Conservation (phyloP, 1,284 basidiomycete species). For the Papiliotrema flavescens region DNA sequence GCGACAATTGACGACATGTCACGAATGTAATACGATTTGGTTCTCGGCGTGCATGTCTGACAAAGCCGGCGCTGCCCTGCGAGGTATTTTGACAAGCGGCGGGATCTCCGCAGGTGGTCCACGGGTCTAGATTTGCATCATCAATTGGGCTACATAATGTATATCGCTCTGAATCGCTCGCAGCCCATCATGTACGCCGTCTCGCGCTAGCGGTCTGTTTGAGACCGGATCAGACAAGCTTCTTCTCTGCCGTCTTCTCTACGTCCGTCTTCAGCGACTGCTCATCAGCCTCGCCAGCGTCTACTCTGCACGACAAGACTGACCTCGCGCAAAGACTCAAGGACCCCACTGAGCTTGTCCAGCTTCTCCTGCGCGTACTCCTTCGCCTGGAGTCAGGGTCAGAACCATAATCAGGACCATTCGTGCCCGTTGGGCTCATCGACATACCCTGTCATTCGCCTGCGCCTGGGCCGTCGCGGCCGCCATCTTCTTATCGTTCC, state of each 20-base stretch:
- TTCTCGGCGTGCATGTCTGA: too few relatives aligned
- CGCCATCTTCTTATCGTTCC: conserved; percentile 19
- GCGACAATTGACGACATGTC: too few relatives aligned
- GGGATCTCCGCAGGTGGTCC: too few relatives aligned
- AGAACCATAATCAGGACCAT: neutral
- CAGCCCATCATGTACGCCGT: too few relatives aligned
- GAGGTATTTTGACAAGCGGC: too few relatives aligned
- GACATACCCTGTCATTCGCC: conserved; percentile 22
- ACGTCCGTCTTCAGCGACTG: neutral
- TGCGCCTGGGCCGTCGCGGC: conserved; percentile 12
- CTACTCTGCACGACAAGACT: neutral
- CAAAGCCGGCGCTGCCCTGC: too few relatives aligned
- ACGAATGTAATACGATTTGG: too few relatives aligned
- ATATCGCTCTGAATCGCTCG: too few relatives aligned
- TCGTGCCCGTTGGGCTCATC: neutral
- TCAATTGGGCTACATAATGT: too few relatives aligned
- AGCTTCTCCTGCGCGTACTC: conserved; percentile 29
- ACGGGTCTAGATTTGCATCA: too few relatives aligned
- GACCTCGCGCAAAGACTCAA: conserved; percentile 27
- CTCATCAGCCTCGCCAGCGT: neutral
- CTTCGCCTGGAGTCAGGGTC: conserved; percentile 11
- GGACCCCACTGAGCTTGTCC: conserved; percentile 21
- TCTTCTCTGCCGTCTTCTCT: neutral
- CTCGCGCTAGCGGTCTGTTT: neutral
- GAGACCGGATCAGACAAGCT: neutral